Evolutionary conservation across 2,329 filamentous ascomycete species (phyloP), one percentile per base, ranked within the genome.

Genomic region (Periglandula ipomoeae): DNA sequence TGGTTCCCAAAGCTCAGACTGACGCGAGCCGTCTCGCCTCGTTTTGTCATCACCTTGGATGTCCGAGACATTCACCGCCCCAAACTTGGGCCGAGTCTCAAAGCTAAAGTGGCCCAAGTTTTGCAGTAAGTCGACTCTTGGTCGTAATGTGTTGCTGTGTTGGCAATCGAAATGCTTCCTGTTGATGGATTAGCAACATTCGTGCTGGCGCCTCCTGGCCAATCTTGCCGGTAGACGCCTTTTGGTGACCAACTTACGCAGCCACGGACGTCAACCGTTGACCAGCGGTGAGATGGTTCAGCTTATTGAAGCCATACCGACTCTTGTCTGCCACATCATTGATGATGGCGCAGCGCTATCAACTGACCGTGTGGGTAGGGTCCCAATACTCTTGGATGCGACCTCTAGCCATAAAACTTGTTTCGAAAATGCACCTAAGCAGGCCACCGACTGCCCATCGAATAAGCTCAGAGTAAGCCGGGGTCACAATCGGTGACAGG

Each of bases 261-360:
- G 40, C 46, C 40, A 30, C 40, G 27, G 38, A 44, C 20, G 32
- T 47, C 35, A 47, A 35, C 13, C 13, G n/a, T 17, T 15, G 30
- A 13, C 20, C 26, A 42, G 47, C 42, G 42, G 47, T 45, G 24
- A 41, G 42, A 34, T 32, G 13, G 17, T 10, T 13, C 6, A 23
- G 34, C n/a, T 48, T 4, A 15, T n/a, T 20, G 22, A 38, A 47
- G 46, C 19, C 30, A 44, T 48, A 43, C 46, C 26, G 45, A 47
- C 26, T 24, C 13, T 24, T 35, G 7, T 11, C 24, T 27, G 35
- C 23, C 15, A 47, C 45, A 47, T 39, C 15, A 39, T 37, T 5
- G 22, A 46, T 22, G 11, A 26, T 37, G 44, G 44, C 34, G 32
- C 23, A 34, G 19, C 17, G 34, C 15, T 38, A 22, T 19, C 23